These are phyloP conservation scores for Trichosporon asahii DNA, from an alignment of 1,284 basidiomycete genomes.

Conservation along the genomic window DNA sequence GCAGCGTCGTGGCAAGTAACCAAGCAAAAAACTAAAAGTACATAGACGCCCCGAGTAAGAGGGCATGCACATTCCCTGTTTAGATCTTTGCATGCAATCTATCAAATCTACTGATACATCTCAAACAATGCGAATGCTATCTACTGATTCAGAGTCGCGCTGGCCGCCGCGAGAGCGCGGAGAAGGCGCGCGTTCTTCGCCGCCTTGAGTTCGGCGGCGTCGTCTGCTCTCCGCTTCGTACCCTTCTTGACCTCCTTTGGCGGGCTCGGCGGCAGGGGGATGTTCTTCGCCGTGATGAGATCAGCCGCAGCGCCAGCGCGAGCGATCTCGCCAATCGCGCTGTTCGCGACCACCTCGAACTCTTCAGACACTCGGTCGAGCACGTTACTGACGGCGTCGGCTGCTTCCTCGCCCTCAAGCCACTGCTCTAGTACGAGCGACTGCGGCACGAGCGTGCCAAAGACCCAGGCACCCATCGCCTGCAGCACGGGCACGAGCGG, in stretches of 20 bases:
- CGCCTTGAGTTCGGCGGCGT: conserved; percentile 29
- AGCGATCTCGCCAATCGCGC: neutral
- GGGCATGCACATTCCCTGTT: neutral
- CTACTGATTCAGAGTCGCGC: conserved; percentile 24
- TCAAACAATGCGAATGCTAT: neutral
- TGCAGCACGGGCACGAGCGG: conserved; percentile 28
- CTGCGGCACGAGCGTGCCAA: conserved; percentile 14
- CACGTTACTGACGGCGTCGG: neutral
- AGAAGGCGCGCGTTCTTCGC: conserved; percentile 35
- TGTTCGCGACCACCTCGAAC: neutral
- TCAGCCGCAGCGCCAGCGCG: neutral
- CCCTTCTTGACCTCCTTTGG: conserved; percentile 17
- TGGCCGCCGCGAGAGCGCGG: conserved; percentile 28
- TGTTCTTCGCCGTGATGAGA: neutral
- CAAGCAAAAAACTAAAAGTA: neutral
- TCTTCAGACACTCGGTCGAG: neutral
- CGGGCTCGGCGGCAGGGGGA: neutral
- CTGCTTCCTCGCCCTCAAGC: conserved; percentile 12
- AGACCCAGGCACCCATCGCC: conserved; percentile 27
- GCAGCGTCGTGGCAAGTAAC: conserved; percentile 29
- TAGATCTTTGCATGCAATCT: conserved; percentile 4
- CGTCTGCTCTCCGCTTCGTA: conserved; percentile 16
- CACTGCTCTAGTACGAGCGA: conserved; percentile 20
- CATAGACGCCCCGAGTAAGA: neutral
- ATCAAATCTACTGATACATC: neutral